These are phyloP conservation scores for Candida hungchunana DNA, from an alignment of 805 yeast species.

Conservation along the genomic window DNA sequence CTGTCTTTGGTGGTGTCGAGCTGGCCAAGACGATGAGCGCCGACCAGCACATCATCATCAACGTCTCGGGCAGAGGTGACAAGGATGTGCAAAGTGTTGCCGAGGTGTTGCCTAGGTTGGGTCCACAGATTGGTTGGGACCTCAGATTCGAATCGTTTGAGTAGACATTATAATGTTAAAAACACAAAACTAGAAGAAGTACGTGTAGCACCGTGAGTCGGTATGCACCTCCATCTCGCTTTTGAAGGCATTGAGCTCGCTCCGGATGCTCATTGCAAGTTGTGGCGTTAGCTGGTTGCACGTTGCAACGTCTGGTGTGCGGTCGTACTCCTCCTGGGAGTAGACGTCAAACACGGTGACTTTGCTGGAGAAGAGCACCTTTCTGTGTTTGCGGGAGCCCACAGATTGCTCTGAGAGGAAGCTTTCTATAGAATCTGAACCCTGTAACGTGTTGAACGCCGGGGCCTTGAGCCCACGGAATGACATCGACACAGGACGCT, in stretches of 20 bases:
- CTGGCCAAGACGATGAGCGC: slow-evolving; percentile 78
- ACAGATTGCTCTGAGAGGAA: not conserved
- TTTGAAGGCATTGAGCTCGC: slow-evolving; percentile 78
- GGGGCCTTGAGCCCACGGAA: slow-evolving; percentile 63
- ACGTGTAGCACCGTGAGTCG: slow-evolving; percentile 75
- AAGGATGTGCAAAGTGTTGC: slow-evolving; percentile 98
- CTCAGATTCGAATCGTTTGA: slow-evolving; percentile 64
- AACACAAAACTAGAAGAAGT: slow-evolving; percentile 52
- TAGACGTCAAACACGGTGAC: slow-evolving; percentile 84
- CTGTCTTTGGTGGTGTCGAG: slow-evolving; percentile 85
- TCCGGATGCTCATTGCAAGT: slow-evolving; percentile 80
- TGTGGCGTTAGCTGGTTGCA: slow-evolving; percentile 87
- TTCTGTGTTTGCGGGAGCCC: slow-evolving; percentile 3
- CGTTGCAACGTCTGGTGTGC: slow-evolving; percentile 89
- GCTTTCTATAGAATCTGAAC: slow-evolving; percentile 17
- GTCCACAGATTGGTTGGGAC: slow-evolving; percentile 94
- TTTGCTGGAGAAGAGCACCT: slow-evolving; percentile 70
- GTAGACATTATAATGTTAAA: slow-evolving; percentile 3
- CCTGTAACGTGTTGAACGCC: slow-evolving; percentile 38
- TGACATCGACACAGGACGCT: slow-evolving; percentile 43
- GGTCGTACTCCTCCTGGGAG: slow-evolving; percentile 78
- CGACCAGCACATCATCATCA: slow-evolving; percentile 80
- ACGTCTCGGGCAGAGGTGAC: slow-evolving; percentile 97
- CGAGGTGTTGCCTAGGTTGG: slow-evolving; percentile 82
- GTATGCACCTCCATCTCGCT: slow-evolving; percentile 80